Conservation (phyloP, 2,329 filamentous ascomycete genomes). For the Ramularia collo-cygni region DNA sequence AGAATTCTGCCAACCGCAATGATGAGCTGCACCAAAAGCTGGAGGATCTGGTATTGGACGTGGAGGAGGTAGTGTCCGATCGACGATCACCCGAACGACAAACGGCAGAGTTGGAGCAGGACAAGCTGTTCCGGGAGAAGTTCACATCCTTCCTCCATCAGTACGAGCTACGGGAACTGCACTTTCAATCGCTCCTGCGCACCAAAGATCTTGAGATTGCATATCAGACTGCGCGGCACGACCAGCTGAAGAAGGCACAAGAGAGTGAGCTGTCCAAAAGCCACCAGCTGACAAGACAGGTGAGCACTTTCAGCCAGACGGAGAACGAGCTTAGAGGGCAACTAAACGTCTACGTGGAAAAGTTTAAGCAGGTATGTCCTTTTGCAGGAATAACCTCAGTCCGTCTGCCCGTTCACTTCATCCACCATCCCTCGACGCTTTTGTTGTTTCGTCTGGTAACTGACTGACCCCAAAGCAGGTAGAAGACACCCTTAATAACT, state of each 20-base stretch:
- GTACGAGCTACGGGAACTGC: slow-evolving; percentile 89
- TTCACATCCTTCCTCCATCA: slow-evolving; percentile 96
- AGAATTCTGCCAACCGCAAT: slow-evolving; percentile 75
- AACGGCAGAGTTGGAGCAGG: slow-evolving; percentile 79
- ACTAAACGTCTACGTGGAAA: slow-evolving; percentile 97
- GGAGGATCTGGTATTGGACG: slow-evolving; percentile 69
- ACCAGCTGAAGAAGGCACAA: slow-evolving; percentile 82
- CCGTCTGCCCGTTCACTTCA: not conserved
- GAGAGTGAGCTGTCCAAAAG: slow-evolving; percentile 75
- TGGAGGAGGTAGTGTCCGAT: slow-evolving; percentile 82
- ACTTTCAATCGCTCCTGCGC: slow-evolving; percentile 85
- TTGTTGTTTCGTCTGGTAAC: slow-evolving; percentile 21
- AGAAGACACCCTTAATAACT: slow-evolving; percentile 96
- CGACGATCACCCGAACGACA: slow-evolving; percentile 66
- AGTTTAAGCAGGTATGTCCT: slow-evolving; percentile 87
- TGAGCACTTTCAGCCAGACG: slow-evolving; percentile 92
- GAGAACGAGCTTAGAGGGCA: slow-evolving; percentile 90
- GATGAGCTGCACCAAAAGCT: slow-evolving; percentile 80
- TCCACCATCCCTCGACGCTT: not conserved
- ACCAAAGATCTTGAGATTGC: slow-evolving; percentile 95
- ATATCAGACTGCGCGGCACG: slow-evolving; percentile 78
- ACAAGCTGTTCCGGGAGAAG: slow-evolving; percentile 74
- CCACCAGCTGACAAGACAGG: slow-evolving; percentile 80
- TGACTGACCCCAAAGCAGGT: slow-evolving; percentile 60
- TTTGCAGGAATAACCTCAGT: slow-evolving; percentile 2